Base-by-base conservation (phyloP, 1,284 basidiomycete species). In the Leccinum brunneo-olivaceum region DNA sequence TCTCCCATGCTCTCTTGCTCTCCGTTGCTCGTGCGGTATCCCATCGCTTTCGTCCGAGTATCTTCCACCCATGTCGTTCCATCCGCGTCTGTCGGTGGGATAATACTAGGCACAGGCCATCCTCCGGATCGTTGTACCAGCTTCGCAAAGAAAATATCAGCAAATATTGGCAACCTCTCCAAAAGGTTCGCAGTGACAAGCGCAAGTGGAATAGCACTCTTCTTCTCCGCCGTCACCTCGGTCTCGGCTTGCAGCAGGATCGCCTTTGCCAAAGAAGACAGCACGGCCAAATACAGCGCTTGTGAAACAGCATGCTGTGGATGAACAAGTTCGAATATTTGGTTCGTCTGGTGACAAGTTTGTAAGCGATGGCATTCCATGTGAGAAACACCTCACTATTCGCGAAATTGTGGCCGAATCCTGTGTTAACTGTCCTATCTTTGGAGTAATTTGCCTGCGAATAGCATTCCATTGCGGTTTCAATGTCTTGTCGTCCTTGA, bases 171-270 rank as follows among this genome's bases (percentile, higher is more conserved):
- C 5, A 60, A 27, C 32, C 41, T 53, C 34, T 53, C 57, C 48
- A 57, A 61, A 46, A 58, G 58, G 47, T 57, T 65, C 70, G 47
- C 81, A 78, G 52, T 74, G 4, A 97, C 78, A 20, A 80, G 76
- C 0, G 88, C 90, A 9, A 98, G 74, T 0, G 95, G 94, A 35
- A 77, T 75, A 0, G 92, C 93, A 8, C 85, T 86, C 28, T 81
- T 79, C 53, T 88, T 82, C 64, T 94, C 90, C 2, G 91, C 92
- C 2, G 88, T 81, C 6, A 97, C 90, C 65, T 98, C 95, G 0
- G 84, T 87, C 67, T 97, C 93, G 6, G 94, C 93, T 70, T 98
- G 96, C 27, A 88, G 76, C 34, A 98, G 79, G 46, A 98, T 80
- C 28, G 83, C 75, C 61, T 98, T 98, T 42, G 90, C 72, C 18